Base-by-base conservation (phyloP, 257 asterid species). In the Knoxia roxburghii region DNA sequence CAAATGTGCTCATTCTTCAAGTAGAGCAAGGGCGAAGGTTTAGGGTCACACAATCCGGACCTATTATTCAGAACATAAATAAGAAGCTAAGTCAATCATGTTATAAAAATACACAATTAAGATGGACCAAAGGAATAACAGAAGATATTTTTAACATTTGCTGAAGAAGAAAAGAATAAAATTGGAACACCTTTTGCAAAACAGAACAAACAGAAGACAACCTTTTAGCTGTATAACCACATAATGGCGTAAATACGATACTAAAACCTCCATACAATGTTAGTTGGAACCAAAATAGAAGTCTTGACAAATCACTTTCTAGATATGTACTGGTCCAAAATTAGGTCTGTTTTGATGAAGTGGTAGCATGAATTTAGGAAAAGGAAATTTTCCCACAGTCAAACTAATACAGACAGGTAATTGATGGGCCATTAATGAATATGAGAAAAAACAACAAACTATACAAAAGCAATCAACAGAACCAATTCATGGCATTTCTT, bases 1-100 rank as follows among this genome's bases (percentile, higher is more conserved):
- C 99, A 94, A 30, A 90, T 88, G 84, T 94, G 97, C 78, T 94
- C 99, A 39, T 87, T 79, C 80, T 84, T 85, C 81, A 84, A 61
- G 72, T 90, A 90, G 85, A 83, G 69, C 68, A 80, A 2, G 0
- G 72, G 73, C 7, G 96, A 81, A 20, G 95, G 88, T 69, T 90
- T 86, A 14, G 92, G 82, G 64, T 86, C 93, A 43, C 99, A 93
- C 10, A 85, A 68, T 51, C 80, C 76, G 37, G 96, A 85, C 85
- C 99, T 93, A 80, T 79, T 72, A 43, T 60, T 61, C 80, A 79
- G 52, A 75, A 26, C 43, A 51, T 50, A 45, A 20, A 61, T 0
- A 18, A 65, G 32, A 49, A 12, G 8, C 29, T 37, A 9, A 46
- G 21, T 39, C 10, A 55, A 20, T 67, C 26, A 7, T 8, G 21